Evolutionary conservation across 2,329 filamentous ascomycete species (phyloP).

Genomic region (Colletotrichum sp.): DNA sequence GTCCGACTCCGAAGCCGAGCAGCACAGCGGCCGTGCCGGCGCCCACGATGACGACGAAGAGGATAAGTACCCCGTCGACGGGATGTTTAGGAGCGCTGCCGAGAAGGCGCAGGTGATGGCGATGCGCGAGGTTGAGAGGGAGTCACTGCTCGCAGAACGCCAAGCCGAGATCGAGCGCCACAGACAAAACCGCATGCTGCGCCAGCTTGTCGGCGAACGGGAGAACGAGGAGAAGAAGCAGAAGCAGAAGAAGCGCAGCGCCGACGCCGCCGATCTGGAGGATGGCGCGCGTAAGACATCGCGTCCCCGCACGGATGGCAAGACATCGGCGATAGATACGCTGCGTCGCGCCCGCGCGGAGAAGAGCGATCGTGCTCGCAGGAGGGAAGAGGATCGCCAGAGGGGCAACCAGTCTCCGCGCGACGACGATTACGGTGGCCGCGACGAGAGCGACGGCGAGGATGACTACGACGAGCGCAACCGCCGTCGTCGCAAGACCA

Average conservation of each 20-base stretch:
- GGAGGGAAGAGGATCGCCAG: constrained; percentile 64
- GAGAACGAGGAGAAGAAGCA: constrained; percentile 66
- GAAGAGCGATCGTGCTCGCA: constrained; percentile 67
- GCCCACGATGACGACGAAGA: constrained; percentile 58
- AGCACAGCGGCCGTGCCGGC: constrained; percentile 36
- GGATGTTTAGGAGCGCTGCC: constrained; percentile 75
- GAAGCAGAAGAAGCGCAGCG: constrained; percentile 77
- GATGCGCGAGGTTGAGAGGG: constrained; percentile 89
- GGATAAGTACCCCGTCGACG: constrained; percentile 83
- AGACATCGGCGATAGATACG: constrained; percentile 74
- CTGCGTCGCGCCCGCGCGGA: constrained; percentile 66
- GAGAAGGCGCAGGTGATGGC: constrained; percentile 82
- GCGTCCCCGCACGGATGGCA: constrained; percentile 72
- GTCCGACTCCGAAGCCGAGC: constrained; percentile 69
- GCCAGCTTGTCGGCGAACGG: constrained; percentile 72
- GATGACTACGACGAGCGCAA: constrained; percentile 11
- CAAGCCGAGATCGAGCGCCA: constrained; percentile 81
- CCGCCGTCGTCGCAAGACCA: constrained; percentile 50
- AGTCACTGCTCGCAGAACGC: constrained; percentile 87
- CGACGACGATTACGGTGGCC: constrained; percentile 61
- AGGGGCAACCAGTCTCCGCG: constrained; percentile 50
- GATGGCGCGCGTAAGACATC: constrained; percentile 77
- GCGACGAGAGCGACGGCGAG: constrained; percentile 76
- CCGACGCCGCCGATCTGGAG: constrained; percentile 77
- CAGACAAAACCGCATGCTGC: constrained; percentile 81